These are phyloP conservation scores for Paecilomyces fulvus DNA, from an alignment of 2,329 filamentous ascomycete species.

Conservation along the genomic window DNA sequence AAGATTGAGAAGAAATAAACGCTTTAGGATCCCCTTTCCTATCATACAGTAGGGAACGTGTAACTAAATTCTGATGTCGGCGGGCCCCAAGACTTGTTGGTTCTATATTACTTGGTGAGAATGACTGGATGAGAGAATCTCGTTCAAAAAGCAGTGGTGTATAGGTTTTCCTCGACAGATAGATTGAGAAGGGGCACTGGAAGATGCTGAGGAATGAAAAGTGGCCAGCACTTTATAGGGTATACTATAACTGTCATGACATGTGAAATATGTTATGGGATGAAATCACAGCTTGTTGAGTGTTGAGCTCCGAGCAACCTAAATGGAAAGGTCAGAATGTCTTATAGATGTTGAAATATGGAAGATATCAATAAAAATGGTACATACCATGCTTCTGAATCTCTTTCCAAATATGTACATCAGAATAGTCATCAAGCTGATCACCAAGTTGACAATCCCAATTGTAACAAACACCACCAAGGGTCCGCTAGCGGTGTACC, in stretches of 20 bases:
- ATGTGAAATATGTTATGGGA: neutral
- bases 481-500: slow-evolving; percentile 17
- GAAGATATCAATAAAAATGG: neutral
- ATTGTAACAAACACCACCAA: slow-evolving; percentile 11
- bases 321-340: neutral
- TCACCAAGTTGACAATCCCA: slow-evolving; percentile 5
- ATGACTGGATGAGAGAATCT: too few relatives aligned
- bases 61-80: too few relatives aligned
- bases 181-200: too few relatives aligned
- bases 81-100: too few relatives aligned
- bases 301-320: neutral
- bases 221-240: neutral
- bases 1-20: too few relatives aligned
- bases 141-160: too few relatives aligned
- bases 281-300: neutral
- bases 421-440: slow-evolving; percentile 13
- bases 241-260: neutral
- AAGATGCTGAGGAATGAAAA: neutral
- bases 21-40: too few relatives aligned
- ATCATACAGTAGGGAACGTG: too few relatives aligned
- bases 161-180: too few relatives aligned
- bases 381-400: slow-evolving; percentile 21
- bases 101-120: too few relatives aligned
- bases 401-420: slow-evolving; percentile 22
- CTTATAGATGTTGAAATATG: neutral